Percentiles rank a stretch among this genome's conserved stretches.
Conservation (phyloP, 305 asterid genomes). For the Salvia sclarea region DNA sequence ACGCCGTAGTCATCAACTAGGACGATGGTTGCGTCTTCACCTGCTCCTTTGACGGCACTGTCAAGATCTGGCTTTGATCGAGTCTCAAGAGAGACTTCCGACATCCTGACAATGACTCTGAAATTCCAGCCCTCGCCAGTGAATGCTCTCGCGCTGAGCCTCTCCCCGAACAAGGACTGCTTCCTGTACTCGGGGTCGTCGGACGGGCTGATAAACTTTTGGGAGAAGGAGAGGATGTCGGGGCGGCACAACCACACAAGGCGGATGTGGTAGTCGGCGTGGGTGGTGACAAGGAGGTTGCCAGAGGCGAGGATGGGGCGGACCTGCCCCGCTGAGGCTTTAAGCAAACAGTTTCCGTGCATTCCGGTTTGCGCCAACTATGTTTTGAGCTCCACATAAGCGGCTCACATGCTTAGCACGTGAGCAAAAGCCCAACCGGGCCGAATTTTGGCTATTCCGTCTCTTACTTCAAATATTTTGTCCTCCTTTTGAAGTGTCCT, state of each 20-base stretch:
- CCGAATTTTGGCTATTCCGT: too few species aligned
- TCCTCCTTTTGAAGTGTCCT: too few species aligned
- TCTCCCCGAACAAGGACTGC: constrained; percentile 27
- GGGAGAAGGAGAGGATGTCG: constrained; percentile 69
- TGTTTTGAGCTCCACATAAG: too few species aligned
- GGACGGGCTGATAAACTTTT: constrained; percentile 66
- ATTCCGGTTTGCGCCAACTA: too few species aligned
- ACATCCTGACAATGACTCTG: constrained; percentile 64
- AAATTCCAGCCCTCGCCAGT: constrained; percentile 67
- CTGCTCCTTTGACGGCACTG: constrained; percentile 68
- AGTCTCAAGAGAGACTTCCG: constrained; percentile 50
- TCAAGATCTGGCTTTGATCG: constrained; percentile 77
- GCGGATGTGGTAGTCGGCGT: constrained; percentile 59
- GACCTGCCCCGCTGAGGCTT: constrained; percentile 53
- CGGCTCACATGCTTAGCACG: too few species aligned
- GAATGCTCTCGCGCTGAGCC: constrained; percentile 55
- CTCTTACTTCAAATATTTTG: too few species aligned
- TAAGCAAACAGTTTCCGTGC: constrained; percentile 58
- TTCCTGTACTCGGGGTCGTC: constrained; percentile 75
- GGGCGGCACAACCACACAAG: constrained; percentile 76
- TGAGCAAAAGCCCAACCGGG: too few species aligned
- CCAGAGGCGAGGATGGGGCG: constrained; percentile 58
- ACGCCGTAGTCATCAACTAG: constrained; percentile 57
- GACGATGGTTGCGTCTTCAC: constrained; percentile 75
- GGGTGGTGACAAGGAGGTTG: constrained; percentile 55